Percentiles rank a stretch among this genome's conserved stretches.
Conservation (phyloP, 192 early-diverging fungal genomes). For the Chytriomyces hyalinus region DNA sequence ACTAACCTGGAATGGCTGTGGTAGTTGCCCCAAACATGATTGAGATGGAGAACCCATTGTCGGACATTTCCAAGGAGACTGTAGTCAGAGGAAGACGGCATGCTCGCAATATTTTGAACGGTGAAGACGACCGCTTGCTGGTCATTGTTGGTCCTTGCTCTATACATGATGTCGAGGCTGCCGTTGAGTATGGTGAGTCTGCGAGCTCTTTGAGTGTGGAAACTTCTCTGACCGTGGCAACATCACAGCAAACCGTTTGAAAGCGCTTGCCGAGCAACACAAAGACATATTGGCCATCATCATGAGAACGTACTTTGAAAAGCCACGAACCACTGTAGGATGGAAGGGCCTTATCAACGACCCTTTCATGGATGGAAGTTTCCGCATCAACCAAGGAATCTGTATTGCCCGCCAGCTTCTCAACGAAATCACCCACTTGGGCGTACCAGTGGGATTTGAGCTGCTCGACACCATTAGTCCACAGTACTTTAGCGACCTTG, state of each 20-base stretch:
- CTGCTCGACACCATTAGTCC: constrained; percentile 95
- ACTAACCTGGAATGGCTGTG: neutral
- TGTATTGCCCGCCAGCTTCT: constrained; percentile 80
- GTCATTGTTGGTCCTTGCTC: constrained; percentile 98
- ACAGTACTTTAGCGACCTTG: constrained; percentile 89
- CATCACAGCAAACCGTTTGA: constrained; percentile 22
- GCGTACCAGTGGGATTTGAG: constrained; percentile 86
- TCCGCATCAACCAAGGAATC: constrained; percentile 95
- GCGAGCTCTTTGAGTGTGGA: neutral
- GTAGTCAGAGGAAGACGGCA: constrained; percentile 22
- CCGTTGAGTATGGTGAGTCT: constrained; percentile 74
- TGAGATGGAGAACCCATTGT: constrained; percentile 76
- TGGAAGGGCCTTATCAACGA: constrained; percentile 92
- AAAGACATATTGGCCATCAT: constrained; percentile 73
- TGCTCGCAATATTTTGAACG: constrained; percentile 71
- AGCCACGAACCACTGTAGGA: constrained; percentile 91
- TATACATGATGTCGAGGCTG: constrained; percentile 89
- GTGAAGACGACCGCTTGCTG: constrained; percentile 84
- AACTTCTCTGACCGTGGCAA: constrained; percentile 34
- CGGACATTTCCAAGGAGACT: constrained; percentile 27
- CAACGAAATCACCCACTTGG: constrained; percentile 69
- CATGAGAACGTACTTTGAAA: constrained; percentile 98
- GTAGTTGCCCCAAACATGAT: constrained; percentile 78
- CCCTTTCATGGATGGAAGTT: constrained; percentile 66
- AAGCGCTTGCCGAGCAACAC: constrained; percentile 37